These are phyloP conservation scores for Nicotiana attenuata DNA, from an alignment of 257 asterid genomes.

Conservation along the genomic window DNA sequence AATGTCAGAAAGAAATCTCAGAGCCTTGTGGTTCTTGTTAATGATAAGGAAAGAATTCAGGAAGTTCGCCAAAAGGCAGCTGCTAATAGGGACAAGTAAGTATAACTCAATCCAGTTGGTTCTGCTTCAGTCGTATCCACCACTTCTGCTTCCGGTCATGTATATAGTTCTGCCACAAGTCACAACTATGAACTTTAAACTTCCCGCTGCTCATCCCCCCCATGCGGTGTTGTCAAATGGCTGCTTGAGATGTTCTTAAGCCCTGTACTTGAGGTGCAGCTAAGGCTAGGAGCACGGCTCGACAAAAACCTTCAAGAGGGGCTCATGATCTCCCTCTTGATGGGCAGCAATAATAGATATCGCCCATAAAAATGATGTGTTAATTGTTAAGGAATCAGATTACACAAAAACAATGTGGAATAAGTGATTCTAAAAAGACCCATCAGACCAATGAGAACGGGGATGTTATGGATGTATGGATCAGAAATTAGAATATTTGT, in stretches of 20 bases:
- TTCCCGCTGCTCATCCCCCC: not conserved
- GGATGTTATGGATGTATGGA: not conserved
- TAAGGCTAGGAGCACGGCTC: not conserved
- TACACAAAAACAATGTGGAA: no score
- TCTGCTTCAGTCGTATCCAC: not conserved
- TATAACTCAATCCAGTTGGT: not conserved
- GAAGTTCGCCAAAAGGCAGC: constrained; percentile 99
- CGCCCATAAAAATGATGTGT: not conserved
- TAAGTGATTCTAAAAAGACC: not conserved
- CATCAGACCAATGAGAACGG: not conserved
- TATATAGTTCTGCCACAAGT: not conserved
- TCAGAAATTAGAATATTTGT: not conserved
- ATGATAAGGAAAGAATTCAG: constrained; percentile 94
- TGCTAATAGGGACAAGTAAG: constrained; percentile 86
- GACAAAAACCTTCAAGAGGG: not conserved
- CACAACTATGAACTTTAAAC: not conserved
- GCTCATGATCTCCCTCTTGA: not conserved
- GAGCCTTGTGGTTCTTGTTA: constrained; percentile 84
- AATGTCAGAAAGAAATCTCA: constrained; percentile 97
- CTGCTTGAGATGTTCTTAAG: not conserved
- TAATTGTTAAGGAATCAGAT: not conserved
- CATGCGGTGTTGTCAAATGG: not conserved
- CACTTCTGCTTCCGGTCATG: not conserved
- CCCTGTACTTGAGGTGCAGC: not conserved
- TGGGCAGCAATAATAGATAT: not conserved